Evolutionary conservation across 2,329 filamentous ascomycete species (phyloP).

Genomic region (Microthyrium microscopicum): DNA sequence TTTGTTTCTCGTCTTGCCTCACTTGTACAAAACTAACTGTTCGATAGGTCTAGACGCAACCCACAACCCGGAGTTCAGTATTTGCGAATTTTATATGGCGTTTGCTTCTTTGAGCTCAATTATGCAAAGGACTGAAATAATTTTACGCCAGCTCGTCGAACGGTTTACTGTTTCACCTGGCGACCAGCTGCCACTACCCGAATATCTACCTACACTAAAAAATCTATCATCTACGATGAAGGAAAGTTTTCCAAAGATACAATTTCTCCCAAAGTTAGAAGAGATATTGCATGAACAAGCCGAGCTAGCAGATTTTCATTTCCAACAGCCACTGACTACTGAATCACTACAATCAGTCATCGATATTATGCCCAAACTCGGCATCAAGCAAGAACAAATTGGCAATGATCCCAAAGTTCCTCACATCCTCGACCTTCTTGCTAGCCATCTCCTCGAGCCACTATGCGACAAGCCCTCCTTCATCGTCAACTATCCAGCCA

Average conservation of each 20-base stretch:
- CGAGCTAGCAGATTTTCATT: constrained; percentile 2
- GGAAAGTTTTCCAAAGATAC: no score
- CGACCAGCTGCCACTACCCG: no score
- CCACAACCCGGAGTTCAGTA: constrained; percentile 95
- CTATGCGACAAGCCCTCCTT: constrained; percentile 59
- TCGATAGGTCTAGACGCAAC: constrained; percentile 52
- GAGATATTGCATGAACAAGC: no score
- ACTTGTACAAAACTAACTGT: background rate
- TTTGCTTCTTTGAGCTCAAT: constrained; percentile 63
- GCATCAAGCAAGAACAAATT: background rate
- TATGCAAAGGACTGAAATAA: constrained; percentile 55
- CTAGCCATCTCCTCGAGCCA: constrained; percentile 61
- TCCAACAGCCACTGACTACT: constrained; percentile 35
- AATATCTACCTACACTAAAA: no score
- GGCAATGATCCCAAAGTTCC: constrained; percentile 24
- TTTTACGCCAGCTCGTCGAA: no score
- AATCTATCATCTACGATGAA: no score
- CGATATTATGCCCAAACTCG: constrained; percentile 34
- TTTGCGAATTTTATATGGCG: constrained; percentile 89
- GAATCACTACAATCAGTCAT: constrained; percentile 35
- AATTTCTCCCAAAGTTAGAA: no score
- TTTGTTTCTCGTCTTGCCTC: background rate
- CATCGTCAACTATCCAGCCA: constrained; percentile 77
- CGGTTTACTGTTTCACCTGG: no score
- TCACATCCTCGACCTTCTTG: constrained; percentile 67